Evolutionary conservation across 2,329 filamentous ascomycete genomes (phyloP), one percentile per base, ranked within the genome.

Genomic region (Phoma sp.): DNA sequence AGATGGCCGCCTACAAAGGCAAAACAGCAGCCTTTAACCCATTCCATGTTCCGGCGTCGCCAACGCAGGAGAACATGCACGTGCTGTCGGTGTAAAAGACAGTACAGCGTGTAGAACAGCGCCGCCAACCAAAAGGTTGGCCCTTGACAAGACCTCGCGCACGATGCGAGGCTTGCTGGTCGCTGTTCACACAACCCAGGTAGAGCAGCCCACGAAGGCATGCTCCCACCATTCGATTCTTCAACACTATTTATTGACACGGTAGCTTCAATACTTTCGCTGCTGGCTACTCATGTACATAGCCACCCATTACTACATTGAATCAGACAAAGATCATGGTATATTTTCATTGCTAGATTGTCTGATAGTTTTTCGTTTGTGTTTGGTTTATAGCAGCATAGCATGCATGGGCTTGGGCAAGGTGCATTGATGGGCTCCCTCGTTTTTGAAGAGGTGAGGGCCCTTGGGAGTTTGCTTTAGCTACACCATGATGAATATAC

Each of bases 1-100:
- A 93, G 71, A 91, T 95, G 83, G 92, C 91, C 54, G 70, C 92
- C 91, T 77, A 67, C 56, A 90, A 87, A 53, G 71, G 72, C 54
- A 73, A 72, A 49, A 62, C 58, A 6, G 60, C 55, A 2, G 60
- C 61, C 42, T 66, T 70, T 23, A 67, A 61, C 14, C 62, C 62
- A 12, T 67, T 71, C 52, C 60, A 65, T 28, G 61, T 68, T 37
- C 64, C 65, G 21, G 61, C 62, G 2, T 60, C 62, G 5, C 61
- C 64, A 7, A 68, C 74, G 52, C 62, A 71, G 30, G 64, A 67
- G 38, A 74, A 71, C 42, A 77, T 78, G 66, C 78, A 80, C 57
- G 78, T 81, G 34, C 67, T 81, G 53, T 81, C 78, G 2, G 65
- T 74, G 25, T 75, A 76, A 42, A 32, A 47, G 23, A 51, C 53